phyloP scores from a whole-genome alignment of 805 yeast species.

The Candida nemodendra region DNA sequence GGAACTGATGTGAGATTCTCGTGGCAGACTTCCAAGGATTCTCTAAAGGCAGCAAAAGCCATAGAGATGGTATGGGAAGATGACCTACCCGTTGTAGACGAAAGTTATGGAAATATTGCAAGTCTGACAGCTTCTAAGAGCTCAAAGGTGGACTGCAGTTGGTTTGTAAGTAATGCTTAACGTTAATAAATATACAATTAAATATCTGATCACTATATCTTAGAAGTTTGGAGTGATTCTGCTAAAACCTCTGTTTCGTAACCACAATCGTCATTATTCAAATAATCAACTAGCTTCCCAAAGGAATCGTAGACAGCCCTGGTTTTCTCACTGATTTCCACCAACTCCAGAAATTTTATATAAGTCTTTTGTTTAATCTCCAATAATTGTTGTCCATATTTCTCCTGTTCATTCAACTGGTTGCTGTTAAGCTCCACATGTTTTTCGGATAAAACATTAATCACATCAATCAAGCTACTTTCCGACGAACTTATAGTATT shows the following conservation, averaged over 20 bases:
- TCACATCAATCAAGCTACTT: conserved; percentile 12
- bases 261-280: conserved; percentile 6
- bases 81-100: conserved; percentile 36
- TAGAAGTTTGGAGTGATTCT: neutral
- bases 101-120: conserved; percentile 26
- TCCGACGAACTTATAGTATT: conserved; percentile 21
- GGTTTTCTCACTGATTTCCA: conserved; percentile 19
- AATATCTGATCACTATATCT: conserved; percentile 2
- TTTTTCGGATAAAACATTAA: conserved; percentile 12
- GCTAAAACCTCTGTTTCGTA: conserved; percentile 11
- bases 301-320: conserved; percentile 16
- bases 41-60: conserved; percentile 53
- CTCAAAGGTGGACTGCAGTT: conserved; percentile 13
- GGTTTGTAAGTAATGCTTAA: conserved; percentile 15
- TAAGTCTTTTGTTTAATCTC: conserved; percentile 17
- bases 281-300: conserved; percentile 10
- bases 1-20: conserved; percentile 69
- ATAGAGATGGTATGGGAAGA: conserved; percentile 63
- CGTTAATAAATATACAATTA: too few species aligned
- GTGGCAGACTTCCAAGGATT: conserved; percentile 90
- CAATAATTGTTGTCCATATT: conserved; percentile 12
- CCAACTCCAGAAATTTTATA: conserved; percentile 16
- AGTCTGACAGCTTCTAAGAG: conserved; percentile 11
- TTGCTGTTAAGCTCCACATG: conserved; percentile 11
- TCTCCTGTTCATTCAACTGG: conserved; percentile 16